These are phyloP conservation scores for Erodium moschatum DNA, from an alignment of 441 rosid species.

Conservation along the genomic window DNA sequence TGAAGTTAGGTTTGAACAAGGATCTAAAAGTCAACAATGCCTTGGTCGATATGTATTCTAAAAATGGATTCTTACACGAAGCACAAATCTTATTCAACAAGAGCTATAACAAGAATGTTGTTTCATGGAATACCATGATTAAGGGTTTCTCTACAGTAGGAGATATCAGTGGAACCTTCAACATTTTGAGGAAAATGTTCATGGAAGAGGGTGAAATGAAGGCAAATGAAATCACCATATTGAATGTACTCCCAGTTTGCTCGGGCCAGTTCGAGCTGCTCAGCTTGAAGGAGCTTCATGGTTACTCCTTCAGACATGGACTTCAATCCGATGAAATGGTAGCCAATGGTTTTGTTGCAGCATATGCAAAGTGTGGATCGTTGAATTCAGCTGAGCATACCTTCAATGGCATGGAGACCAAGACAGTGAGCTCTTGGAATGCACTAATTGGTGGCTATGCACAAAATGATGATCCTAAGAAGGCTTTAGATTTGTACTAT, in stretches of 20 bases:
- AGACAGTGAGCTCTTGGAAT: conserved; percentile 61
- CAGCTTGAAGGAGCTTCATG: conserved; percentile 54
- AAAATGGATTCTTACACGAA: conserved; percentile 41
- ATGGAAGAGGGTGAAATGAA: conserved; percentile 23
- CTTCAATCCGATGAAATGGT: conserved; percentile 37
- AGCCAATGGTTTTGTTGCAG: conserved; percentile 46
- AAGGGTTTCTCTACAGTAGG: conserved; percentile 37
- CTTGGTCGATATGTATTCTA: conserved; percentile 51
- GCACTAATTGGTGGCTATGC: conserved; percentile 54
- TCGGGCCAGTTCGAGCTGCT: conserved; percentile 27
- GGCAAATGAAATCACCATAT: conserved; percentile 42
- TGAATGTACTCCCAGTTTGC: conserved; percentile 42
- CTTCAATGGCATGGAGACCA: conserved; percentile 31
- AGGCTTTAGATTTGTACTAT: conserved; percentile 34
- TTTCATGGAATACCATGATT: conserved; percentile 60
- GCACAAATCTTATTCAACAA: conserved; percentile 38
- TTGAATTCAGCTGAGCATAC: conserved; percentile 34
- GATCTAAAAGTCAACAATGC: conserved; percentile 50
- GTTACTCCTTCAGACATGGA: conserved; percentile 40
- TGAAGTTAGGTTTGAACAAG: conserved; percentile 38
- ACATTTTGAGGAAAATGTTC: conserved; percentile 40
- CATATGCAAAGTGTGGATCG: conserved; percentile 53
- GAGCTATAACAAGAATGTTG: conserved; percentile 35
- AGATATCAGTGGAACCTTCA: conserved; percentile 28
- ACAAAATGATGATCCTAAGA: conserved; percentile 39